These are phyloP conservation scores for Sclerotinia sclerotiorum DNA, from an alignment of 2,329 filamentous ascomycete species.

Conservation along the genomic window DNA sequence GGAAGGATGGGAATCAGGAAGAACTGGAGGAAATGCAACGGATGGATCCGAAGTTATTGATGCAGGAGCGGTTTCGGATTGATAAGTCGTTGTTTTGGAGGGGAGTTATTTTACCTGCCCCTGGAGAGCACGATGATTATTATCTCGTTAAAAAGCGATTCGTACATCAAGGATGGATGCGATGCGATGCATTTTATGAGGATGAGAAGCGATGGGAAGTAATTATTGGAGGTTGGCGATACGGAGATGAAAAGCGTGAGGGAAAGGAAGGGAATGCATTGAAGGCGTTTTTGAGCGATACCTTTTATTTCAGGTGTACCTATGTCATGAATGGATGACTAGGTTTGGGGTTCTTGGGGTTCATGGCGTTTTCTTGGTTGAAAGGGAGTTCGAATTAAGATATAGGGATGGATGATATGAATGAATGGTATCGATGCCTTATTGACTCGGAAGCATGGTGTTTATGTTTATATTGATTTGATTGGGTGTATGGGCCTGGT, in stretches of 20 bases:
- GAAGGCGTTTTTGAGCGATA: constrained; percentile 13
- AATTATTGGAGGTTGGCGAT: constrained; percentile 1
- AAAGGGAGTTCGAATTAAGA: background rate
- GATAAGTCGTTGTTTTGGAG: background rate
- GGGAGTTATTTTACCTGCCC: background rate
- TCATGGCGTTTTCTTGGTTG: constrained; percentile 5
- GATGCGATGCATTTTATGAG: constrained; percentile 1
- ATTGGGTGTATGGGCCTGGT: background rate
- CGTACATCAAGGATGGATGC: background rate
- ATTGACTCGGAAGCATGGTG: constrained; percentile 15
- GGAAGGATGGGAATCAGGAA: constrained; percentile 54
- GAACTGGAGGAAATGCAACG: background rate
- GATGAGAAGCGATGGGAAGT: constrained; percentile 7
- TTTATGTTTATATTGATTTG: constrained; percentile 10
- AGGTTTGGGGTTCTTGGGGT: constrained; percentile 8
- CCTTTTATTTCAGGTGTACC: constrained; percentile 1
- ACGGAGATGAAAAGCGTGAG: background rate
- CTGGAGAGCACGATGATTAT: background rate
- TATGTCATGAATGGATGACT: constrained; percentile 4
- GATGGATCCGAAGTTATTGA: constrained; percentile 2
- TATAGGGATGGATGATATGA: constrained; percentile 9
- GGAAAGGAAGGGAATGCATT: constrained; percentile 3
- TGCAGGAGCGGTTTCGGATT: constrained; percentile 16
- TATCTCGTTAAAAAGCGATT: background rate
- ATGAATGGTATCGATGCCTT: constrained; percentile 9